phyloP scores from a whole-genome alignment of 1,284 basidiomycete species.

The Quambalaria eucalypti region DNA sequence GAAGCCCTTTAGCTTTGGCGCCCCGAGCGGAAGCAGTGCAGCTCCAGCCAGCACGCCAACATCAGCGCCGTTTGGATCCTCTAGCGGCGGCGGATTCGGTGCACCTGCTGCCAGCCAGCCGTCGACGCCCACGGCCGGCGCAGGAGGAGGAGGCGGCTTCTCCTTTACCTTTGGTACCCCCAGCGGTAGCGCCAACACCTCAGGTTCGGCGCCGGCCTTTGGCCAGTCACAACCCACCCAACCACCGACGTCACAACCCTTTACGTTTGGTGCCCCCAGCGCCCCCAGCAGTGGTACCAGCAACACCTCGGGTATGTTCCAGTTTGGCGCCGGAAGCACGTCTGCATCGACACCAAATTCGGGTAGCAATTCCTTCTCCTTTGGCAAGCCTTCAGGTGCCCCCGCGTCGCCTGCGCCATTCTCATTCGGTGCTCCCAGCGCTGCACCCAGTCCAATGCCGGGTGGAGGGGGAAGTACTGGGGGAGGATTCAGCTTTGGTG shows the following conservation, averaged over 20 bases:
- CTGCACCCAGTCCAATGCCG: background rate
- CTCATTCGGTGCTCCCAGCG: no score
- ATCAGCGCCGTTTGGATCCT: no score
- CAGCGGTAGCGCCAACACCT: background rate
- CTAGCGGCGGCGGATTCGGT: background rate
- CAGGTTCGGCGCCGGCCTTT: background rate
- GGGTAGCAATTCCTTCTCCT: background rate
- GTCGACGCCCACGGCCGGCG: background rate
- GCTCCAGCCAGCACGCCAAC: no score
- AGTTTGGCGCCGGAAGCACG: background rate
- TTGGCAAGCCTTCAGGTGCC: no score
- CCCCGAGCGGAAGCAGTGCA: background rate
- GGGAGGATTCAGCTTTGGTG: background rate
- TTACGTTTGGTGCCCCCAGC: background rate
- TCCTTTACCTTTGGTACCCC: background rate
- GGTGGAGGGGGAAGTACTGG: background rate
- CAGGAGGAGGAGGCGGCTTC: no score
- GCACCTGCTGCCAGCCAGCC: background rate
- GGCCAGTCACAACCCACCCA: no score
- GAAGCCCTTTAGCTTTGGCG: background rate
- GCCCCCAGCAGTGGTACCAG: background rate
- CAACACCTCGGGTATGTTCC: background rate
- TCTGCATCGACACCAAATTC: background rate
- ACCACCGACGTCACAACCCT: no score
- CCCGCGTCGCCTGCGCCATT: no score